These are phyloP conservation scores for Beta lomatogona DNA, from an alignment of 179 eudicot genomes.

Conservation along the genomic window DNA sequence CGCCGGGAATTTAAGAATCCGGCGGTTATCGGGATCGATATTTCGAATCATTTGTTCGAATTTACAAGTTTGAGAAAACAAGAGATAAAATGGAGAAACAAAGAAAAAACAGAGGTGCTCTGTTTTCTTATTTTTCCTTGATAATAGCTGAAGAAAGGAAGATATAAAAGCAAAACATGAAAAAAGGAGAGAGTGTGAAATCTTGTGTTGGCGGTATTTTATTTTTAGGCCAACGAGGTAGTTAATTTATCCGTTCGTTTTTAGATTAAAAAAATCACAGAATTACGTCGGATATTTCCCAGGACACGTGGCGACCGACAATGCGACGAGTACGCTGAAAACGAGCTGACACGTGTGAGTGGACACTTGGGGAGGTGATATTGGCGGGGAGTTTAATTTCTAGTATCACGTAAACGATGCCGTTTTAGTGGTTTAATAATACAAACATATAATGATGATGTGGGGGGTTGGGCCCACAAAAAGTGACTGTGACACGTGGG, in stretches of 20 bases:
- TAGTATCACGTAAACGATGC: slow-evolving; percentile 34
- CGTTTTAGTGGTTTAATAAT: slow-evolving; percentile 12
- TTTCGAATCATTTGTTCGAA: slow-evolving; percentile 44
- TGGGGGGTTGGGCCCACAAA: slow-evolving; percentile 20
- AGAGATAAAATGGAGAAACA: neutral
- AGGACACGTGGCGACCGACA: slow-evolving; percentile 32
- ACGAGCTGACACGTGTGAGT: slow-evolving; percentile 36
- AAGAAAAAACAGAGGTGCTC: slow-evolving; percentile 25
- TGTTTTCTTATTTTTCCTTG: slow-evolving; percentile 7
- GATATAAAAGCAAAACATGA: neutral
- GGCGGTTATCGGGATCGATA: slow-evolving; percentile 52
- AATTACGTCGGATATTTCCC: slow-evolving; percentile 8
- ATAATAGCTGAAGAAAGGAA: neutral
- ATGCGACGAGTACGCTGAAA: slow-evolving; percentile 16
- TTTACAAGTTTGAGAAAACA: neutral
- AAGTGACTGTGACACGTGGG: slow-evolving; percentile 22
- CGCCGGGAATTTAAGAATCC: slow-evolving; percentile 62
- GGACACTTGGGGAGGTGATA: slow-evolving; percentile 39
- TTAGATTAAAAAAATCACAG: neutral
- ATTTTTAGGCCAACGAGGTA: neutral
- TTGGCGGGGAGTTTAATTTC: slow-evolving; percentile 30
- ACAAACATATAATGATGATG: slow-evolving; percentile 6
- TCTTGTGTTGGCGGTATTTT: slow-evolving; percentile 15
- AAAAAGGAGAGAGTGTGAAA: neutral
- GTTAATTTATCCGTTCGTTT: neutral